Evolutionary conservation across 768 basidiomycete genomes (phyloP).

Genomic region (Cyathus striatus): DNA sequence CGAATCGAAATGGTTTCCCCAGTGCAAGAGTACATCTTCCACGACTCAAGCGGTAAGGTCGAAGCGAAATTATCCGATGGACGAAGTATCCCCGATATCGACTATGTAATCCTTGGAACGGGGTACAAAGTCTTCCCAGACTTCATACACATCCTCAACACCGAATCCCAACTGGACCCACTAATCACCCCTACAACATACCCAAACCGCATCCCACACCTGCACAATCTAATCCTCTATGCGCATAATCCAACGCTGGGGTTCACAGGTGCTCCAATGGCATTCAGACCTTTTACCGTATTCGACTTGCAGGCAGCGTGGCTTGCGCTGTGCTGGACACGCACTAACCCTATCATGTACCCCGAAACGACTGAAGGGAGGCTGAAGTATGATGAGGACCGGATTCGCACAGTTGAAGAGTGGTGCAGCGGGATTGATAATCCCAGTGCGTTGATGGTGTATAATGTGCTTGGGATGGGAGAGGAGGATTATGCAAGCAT

Average conservation of each 20-base stretch:
- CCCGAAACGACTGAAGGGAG: conserved; percentile 25
- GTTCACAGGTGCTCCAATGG: conserved; percentile 36
- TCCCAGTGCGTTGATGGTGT: conserved; percentile 28
- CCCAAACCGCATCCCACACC: conserved; percentile 36
- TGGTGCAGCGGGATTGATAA: conserved; percentile 12
- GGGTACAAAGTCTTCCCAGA: conserved; percentile 38
- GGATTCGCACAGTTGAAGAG: conserved; percentile 21
- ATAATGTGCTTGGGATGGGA: conserved; percentile 23
- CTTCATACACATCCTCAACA: conserved; percentile 32
- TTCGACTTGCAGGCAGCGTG: conserved; percentile 43
- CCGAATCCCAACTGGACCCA: conserved; percentile 6
- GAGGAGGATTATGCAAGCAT: conserved; percentile 30
- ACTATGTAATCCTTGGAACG: conserved; percentile 39
- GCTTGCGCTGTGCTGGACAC: conserved; percentile 37
- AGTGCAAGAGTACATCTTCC: conserved; percentile 24
- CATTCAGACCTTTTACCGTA: conserved; percentile 42
- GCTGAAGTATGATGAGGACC: conserved; percentile 29
- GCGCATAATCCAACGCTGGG: conserved; percentile 39
- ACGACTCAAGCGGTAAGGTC: conserved; percentile 15
- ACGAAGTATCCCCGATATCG: conserved; percentile 31
- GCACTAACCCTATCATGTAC: conserved; percentile 20
- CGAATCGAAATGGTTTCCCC: conserved; percentile 38
- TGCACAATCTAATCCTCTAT: conserved; percentile 42
- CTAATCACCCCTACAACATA: conserved; percentile 20
- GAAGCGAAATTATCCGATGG: conserved; percentile 31